These are phyloP conservation scores for Penicillium sp. DNA, from an alignment of 2,329 filamentous ascomycete species.

Conservation along the genomic window DNA sequence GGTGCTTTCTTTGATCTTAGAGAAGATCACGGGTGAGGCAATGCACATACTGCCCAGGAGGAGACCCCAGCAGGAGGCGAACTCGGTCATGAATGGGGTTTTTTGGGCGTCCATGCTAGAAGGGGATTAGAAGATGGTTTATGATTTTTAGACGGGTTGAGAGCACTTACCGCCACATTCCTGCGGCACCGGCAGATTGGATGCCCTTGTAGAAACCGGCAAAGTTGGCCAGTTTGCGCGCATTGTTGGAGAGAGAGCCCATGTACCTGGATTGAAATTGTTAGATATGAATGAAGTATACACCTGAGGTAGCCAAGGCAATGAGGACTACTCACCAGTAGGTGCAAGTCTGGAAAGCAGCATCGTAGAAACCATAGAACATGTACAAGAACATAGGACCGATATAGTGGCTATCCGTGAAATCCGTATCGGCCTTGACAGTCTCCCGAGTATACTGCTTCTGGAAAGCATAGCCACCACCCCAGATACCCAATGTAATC, in stretches of 20 bases:
- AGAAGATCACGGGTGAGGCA: conserved; percentile 78
- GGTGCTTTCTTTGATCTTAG: conserved; percentile 83
- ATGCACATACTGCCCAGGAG: conserved; percentile 75
- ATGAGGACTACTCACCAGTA: conserved; percentile 71
- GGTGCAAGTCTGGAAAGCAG: conserved; percentile 84
- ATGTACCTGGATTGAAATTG: conserved; percentile 68
- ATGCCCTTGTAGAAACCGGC: conserved; percentile 90
- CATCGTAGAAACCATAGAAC: conserved; percentile 88
- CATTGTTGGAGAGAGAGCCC: conserved; percentile 90
- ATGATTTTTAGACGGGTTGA: neutral
- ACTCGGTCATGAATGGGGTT: conserved; percentile 72
- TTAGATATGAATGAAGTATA: neutral
- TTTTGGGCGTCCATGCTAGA: conserved; percentile 70
- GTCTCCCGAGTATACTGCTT: conserved; percentile 61
- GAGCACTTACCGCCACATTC: conserved; percentile 51
- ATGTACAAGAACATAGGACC: conserved; percentile 89
- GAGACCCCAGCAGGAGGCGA: conserved; percentile 77
- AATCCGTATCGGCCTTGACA: conserved; percentile 60
- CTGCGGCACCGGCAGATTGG: conserved; percentile 82
- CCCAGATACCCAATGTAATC: conserved; percentile 80
- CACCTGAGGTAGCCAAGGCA: neutral
- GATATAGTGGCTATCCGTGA: conserved; percentile 69
- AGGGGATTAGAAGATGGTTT: conserved; percentile 11
- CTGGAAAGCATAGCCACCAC: conserved; percentile 81
- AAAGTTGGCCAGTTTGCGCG: conserved; percentile 88